These are phyloP conservation scores for Candida sp. DNA, from an alignment of 1,139 yeast genomes.

Conservation along the genomic window DNA sequence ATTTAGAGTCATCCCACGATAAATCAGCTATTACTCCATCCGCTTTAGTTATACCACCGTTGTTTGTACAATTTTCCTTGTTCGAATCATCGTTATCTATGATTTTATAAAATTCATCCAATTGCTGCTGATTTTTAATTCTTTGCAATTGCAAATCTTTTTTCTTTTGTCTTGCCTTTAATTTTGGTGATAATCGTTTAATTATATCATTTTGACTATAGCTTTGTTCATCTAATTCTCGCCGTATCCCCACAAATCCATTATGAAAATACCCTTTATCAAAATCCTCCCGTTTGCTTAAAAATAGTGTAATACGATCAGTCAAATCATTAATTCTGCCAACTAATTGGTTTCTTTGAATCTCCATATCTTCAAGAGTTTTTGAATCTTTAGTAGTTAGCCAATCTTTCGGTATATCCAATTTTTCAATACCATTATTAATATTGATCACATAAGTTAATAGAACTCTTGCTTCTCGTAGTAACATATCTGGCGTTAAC, in stretches of 20 bases:
- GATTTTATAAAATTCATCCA: constrained; percentile 5
- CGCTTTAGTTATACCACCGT: background rate
- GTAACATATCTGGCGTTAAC: constrained; percentile 25
- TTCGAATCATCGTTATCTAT: background rate
- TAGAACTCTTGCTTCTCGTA: constrained; percentile 29
- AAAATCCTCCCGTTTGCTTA: constrained; percentile 12
- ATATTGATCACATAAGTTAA: constrained; percentile 27
- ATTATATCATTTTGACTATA: constrained; percentile 14
- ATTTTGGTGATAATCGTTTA: background rate
- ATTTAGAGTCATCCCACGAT: background rate
- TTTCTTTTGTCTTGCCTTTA: background rate
- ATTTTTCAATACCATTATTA: constrained; percentile 13
- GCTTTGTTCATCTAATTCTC: constrained; percentile 28
- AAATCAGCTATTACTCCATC: background rate
- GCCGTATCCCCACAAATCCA: constrained; percentile 23
- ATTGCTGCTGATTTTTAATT: constrained; percentile 9
- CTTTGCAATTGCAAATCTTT: constrained; percentile 7
- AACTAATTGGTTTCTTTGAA: constrained; percentile 26
- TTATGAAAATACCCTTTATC: constrained; percentile 21
- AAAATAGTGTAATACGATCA: constrained; percentile 16
- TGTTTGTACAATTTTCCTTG: background rate
- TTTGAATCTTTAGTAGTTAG: constrained; percentile 9
- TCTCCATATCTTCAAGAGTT: constrained; percentile 8
- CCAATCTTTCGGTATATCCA: constrained; percentile 9
- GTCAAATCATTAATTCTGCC: constrained; percentile 28